Conservation (phyloP, 805 yeast species). For the Pichia gijzeniarum region DNA sequence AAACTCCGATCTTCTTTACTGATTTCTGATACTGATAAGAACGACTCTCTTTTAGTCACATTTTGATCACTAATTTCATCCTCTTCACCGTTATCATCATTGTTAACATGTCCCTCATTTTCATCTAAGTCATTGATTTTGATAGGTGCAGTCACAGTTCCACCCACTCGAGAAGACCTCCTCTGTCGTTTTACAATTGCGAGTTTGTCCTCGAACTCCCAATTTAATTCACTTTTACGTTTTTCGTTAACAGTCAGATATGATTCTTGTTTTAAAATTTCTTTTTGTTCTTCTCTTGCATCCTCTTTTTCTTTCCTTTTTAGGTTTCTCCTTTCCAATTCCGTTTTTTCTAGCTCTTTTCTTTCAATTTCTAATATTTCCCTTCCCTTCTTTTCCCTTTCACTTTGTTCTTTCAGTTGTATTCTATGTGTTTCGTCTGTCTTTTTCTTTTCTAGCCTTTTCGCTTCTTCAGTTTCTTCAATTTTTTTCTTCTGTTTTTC, state of each 20-base stretch:
- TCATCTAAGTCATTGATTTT: slow-evolving; percentile 13
- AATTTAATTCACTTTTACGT: no score
- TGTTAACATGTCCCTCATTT: background rate
- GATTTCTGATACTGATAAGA: background rate
- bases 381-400: background rate
- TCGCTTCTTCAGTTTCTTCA: slow-evolving; percentile 8
- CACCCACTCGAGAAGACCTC: background rate
- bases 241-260: no score
- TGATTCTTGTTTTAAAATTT: no score
- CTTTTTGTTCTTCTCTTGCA: background rate
- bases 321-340: background rate
- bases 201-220: background rate
- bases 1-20: background rate
- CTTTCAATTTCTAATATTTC: background rate
- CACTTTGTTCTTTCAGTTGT: background rate
- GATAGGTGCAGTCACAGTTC: slow-evolving; percentile 6
- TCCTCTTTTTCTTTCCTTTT: background rate
- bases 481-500: background rate
- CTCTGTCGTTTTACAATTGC: background rate
- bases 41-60: background rate
- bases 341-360: background rate
- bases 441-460: slow-evolving; percentile 3
- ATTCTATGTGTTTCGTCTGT: background rate
- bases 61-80: background rate
- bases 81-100: slow-evolving; percentile 1